Conservation (phyloP, 306 rosid species). For the Glycine latifolia region DNA sequence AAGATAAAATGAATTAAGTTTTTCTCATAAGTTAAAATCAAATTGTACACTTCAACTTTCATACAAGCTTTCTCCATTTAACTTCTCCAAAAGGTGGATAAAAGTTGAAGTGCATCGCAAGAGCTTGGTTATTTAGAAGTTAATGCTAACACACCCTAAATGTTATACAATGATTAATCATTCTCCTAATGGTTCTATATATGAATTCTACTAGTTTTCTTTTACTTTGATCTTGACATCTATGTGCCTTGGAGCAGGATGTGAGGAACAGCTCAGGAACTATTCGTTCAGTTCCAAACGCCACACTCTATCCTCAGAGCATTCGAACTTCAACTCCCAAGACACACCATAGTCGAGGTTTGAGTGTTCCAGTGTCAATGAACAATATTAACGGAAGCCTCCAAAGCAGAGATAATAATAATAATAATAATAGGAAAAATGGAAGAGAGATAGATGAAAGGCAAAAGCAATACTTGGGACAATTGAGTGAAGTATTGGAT, state of each 20-base stretch:
- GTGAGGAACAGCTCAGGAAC: slow-evolving; percentile 66
- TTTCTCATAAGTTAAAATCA: neutral
- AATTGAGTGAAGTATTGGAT: slow-evolving; percentile 66
- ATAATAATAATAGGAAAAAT: slow-evolving; percentile 9
- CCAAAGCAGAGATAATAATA: slow-evolving; percentile 44
- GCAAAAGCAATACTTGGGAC: slow-evolving; percentile 44
- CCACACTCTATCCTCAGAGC: slow-evolving; percentile 83
- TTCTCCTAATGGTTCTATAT: neutral
- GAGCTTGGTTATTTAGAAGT: neutral
- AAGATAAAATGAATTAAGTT: neutral
- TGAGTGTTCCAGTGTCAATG: slow-evolving; percentile 48
- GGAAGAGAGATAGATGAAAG: slow-evolving; percentile 55
- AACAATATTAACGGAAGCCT: slow-evolving; percentile 49
- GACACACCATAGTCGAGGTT: slow-evolving; percentile 56
- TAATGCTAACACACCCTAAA: neutral
- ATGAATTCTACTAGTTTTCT: neutral
- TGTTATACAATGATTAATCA: neutral
- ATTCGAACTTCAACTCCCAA: slow-evolving; percentile 62
- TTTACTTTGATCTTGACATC: neutral
- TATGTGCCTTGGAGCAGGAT: slow-evolving; percentile 50
- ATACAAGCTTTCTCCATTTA: too few relatives aligned
- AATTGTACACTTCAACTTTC: too few relatives aligned
- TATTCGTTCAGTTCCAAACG: slow-evolving; percentile 65
- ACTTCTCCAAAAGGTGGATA: too few relatives aligned
- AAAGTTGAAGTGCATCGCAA: too few relatives aligned